Conservation (phyloP, 768 basidiomycete genomes). For the Amanita rubescens region DNA sequence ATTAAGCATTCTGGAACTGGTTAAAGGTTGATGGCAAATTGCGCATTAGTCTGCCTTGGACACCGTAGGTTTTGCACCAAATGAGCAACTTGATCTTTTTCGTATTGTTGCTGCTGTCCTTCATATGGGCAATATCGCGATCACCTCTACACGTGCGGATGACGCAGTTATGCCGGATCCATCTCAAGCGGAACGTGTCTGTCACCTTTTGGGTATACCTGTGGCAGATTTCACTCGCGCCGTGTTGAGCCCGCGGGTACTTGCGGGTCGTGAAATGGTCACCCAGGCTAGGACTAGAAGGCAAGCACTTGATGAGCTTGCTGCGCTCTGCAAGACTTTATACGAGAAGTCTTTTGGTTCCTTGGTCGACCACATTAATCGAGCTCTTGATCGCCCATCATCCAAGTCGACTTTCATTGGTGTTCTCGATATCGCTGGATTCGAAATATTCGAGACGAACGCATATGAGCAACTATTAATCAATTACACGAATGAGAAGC, state of each 20-base stretch:
- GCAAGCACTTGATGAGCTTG: constrained; percentile 90
- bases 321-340: constrained; percentile 85
- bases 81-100: constrained; percentile 90
- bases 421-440: constrained; percentile 97
- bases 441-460: constrained; percentile 94
- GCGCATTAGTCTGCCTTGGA: constrained; percentile 64
- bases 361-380: constrained; percentile 92
- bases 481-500: constrained; percentile 98
- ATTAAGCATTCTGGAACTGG: neutral
- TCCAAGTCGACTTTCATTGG: constrained; percentile 94
- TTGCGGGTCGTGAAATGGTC: constrained; percentile 96
- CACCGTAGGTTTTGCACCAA: constrained; percentile 77
- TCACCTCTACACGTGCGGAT: constrained; percentile 72
- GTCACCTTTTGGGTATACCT: constrained; percentile 86
- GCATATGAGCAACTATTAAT: constrained; percentile 97
- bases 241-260: constrained; percentile 80
- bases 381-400: constrained; percentile 87
- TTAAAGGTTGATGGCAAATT: constrained; percentile 2
- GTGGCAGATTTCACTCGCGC: constrained; percentile 84
- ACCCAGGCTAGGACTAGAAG: constrained; percentile 85
- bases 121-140: constrained; percentile 89
- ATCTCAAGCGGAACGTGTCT: constrained; percentile 82
- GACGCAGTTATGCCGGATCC: constrained; percentile 73
- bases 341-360: constrained; percentile 96
- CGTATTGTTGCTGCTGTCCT: constrained; percentile 90